Evolutionary conservation across 345 rosid genomes (phyloP), one percentile per base, ranked within the genome.

Genomic region (Salix udensis): DNA sequence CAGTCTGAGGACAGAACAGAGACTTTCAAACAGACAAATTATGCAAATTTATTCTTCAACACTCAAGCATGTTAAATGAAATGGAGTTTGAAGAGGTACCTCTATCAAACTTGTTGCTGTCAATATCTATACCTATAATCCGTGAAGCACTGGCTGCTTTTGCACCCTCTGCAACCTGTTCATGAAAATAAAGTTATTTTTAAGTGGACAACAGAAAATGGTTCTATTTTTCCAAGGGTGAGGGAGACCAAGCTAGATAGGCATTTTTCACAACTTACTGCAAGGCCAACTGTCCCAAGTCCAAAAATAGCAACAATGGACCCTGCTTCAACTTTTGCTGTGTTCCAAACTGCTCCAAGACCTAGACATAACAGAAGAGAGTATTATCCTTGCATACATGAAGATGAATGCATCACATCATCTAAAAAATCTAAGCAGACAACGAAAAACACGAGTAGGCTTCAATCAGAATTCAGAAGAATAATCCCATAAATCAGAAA

Each of bases 291-390:
- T 39, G 99, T 94, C 18, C 99, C 99, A 83, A 94, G 98, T 84
- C 99, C 99, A 67, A 96, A 96, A 79, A 96, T 79, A 71, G 98
- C 93, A 64, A 96, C 97, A 81, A 82, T 88, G 21, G 98, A 90
- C 75, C 98, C 98, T 36, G 97, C 74, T 82, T 93, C 98, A 34
- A 95, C 98, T 88, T 95, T 95, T 77, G 98, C 98, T 7, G 98
- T 90, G 82, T 95, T 95, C 98, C 98, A 95, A 76, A 95, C 98
- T 72, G 98, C 98, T 84, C 98, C 98, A 78, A 95, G 95, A 5
- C 98, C 97, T 95, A 74, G 53, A 64, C 21, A 36, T 70, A 71
- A 19, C 11, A 71, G 11, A n/a, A n/a, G 23, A 11, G 48, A 1
- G 39, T 65, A 21, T 28, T 34, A 65, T 16, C 31, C 39, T 65